These are phyloP conservation scores for Guadua angustifolia DNA, from an alignment of 176 grass and related monocot genomes.

Conservation along the genomic window DNA sequence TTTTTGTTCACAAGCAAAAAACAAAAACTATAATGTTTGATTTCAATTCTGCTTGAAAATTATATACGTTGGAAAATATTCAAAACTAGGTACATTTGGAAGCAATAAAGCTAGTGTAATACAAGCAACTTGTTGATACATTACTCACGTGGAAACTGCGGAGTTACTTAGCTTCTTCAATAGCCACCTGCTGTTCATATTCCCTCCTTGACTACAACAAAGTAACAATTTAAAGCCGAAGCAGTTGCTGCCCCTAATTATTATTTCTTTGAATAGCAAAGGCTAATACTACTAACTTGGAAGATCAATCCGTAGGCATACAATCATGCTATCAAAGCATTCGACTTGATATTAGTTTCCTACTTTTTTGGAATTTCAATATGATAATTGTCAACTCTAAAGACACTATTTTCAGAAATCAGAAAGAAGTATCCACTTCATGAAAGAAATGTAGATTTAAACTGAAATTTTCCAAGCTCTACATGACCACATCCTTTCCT, in stretches of 20 bases:
- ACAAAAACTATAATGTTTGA: neutral
- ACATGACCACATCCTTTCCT: no score
- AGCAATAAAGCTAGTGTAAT: neutral
- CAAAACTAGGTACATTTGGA: slow-evolving; percentile 7
- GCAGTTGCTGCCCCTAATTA: neutral
- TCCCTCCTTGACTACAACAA: slow-evolving; percentile 72
- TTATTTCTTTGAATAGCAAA: slow-evolving; percentile 25
- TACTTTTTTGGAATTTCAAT: neutral
- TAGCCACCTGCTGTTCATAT: slow-evolving; percentile 80
- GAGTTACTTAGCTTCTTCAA: slow-evolving; percentile 83
- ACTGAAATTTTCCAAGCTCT: no score
- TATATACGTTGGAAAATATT: neutral
- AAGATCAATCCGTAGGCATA: neutral
- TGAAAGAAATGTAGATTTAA: no score
- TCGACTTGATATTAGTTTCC: neutral
- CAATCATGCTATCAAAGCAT: neutral
- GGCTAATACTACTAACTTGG: neutral
- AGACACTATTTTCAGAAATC: no score
- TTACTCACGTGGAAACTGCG: slow-evolving; percentile 78
- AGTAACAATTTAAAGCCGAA: slow-evolving; percentile 19
- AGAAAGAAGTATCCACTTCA: no score
- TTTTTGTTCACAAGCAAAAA: neutral
- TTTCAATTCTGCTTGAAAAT: slow-evolving; percentile 1
- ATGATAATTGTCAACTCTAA: neutral
- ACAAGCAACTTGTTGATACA: neutral